Percentiles rank a stretch among this genome's conserved stretches.
These are phyloP conservation scores for Hymenoscyphus infarciens DNA, from an alignment of 2,329 filamentous ascomycete species.

Conservation along the genomic window DNA sequence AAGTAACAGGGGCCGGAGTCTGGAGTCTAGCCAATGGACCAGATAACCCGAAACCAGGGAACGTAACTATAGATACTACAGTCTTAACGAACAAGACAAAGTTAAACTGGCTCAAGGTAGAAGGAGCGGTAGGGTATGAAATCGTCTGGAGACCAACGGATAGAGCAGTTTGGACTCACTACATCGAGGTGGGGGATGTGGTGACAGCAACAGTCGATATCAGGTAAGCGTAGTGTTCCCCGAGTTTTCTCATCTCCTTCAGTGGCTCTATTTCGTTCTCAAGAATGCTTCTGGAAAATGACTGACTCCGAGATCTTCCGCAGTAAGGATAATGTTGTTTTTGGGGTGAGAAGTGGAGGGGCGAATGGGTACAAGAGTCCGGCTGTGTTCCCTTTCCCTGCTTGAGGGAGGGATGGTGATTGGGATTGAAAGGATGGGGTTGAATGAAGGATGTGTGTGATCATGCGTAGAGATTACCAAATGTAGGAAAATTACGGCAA, in stretches of 20 bases:
- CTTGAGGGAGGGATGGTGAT: background rate
- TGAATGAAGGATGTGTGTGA: background rate
- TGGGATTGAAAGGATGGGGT: no score
- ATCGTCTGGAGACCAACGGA: conserved; percentile 52
- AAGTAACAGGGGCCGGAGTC: conserved; percentile 51
- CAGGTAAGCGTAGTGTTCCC: conserved; percentile 28
- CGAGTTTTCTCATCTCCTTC: no score
- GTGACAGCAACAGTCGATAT: conserved; percentile 44
- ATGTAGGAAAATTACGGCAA: no score
- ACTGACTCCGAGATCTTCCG: no score
- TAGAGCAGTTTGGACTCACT: conserved; percentile 45
- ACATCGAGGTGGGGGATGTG: conserved; percentile 46
- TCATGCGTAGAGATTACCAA: no score
- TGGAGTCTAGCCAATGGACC: conserved; percentile 53
- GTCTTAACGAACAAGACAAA: conserved; percentile 47
- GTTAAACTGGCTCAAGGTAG: conserved; percentile 47
- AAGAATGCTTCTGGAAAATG: no score
- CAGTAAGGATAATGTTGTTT: conserved; percentile 53
- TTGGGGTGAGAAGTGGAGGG: conserved; percentile 51
- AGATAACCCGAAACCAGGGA: conserved; percentile 40
- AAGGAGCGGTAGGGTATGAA: conserved; percentile 47
- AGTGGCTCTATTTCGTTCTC: no score
- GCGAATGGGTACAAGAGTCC: conserved; percentile 49
- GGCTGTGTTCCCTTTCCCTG: conserved; percentile 28
- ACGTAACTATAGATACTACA: conserved; percentile 47